These are phyloP conservation scores for Coprinopsis strossmayeri DNA, from an alignment of 768 basidiomycete genomes.

Conservation along the genomic window DNA sequence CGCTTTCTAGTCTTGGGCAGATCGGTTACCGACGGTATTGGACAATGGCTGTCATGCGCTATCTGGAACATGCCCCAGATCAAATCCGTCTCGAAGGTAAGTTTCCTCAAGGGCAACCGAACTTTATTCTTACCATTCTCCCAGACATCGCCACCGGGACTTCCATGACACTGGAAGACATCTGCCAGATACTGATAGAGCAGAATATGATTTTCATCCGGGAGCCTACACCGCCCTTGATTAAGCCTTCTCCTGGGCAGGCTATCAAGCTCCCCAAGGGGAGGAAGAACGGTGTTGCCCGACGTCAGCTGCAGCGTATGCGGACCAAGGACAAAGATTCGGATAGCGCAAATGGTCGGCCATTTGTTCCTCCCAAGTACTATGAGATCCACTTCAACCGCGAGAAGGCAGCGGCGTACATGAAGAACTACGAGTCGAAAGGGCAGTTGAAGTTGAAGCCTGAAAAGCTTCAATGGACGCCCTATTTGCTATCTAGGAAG, in stretches of 20 bases:
- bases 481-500: conserved; percentile 66
- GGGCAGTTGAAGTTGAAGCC: conserved; percentile 71
- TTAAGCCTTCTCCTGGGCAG: conserved; percentile 69
- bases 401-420: conserved; percentile 54
- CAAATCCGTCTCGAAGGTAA: conserved; percentile 71
- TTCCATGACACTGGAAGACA: conserved; percentile 88
- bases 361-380: conserved; percentile 56
- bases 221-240: conserved; percentile 41
- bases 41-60: conserved; percentile 83
- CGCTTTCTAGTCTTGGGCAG: conserved; percentile 86
- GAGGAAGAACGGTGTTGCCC: conserved; percentile 56
- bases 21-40: conserved; percentile 96
- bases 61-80: conserved; percentile 51
- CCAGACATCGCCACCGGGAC: conserved; percentile 81
- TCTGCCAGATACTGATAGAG: conserved; percentile 64
- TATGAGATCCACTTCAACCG: conserved; percentile 77
- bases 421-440: conserved; percentile 69
- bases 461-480: conserved; percentile 91
- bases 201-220: conserved; percentile 68
- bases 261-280: conserved; percentile 70
- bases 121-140: no score
- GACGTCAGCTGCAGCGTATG: conserved; percentile 55
- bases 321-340: conserved; percentile 35
- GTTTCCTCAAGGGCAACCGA: neutral
- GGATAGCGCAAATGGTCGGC: conserved; percentile 36